Percentiles rank a stretch among this genome's conserved stretches.
Evolutionary conservation across 441 rosid genomes (phyloP).

Genomic region (Codiaeum variegatum): DNA sequence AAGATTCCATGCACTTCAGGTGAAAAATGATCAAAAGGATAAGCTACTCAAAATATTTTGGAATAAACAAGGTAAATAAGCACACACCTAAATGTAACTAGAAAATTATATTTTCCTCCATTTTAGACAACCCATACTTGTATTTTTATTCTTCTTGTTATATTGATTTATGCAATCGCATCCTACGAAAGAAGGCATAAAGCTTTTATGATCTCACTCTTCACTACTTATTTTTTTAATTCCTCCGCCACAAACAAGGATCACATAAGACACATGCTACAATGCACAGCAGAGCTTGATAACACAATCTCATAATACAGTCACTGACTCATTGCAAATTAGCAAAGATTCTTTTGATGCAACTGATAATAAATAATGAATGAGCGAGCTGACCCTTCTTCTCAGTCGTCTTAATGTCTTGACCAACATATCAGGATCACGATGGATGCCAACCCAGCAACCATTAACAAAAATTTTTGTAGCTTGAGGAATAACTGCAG

Average conservation of each 20-base stretch:
- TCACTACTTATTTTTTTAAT: background rate
- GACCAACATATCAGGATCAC: constrained; percentile 98
- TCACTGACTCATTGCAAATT: background rate
- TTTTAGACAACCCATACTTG: background rate
- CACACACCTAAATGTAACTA: background rate
- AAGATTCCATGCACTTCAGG: background rate
- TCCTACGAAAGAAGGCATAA: background rate
- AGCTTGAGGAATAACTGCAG: constrained; percentile 95
- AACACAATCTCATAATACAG: background rate
- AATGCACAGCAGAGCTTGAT: background rate
- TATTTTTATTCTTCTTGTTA: background rate
- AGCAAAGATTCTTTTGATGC: background rate
- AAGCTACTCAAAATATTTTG: background rate
- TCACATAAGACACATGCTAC: background rate
- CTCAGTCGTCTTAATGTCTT: constrained; percentile 85
- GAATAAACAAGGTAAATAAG: background rate
- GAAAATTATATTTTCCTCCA: background rate
- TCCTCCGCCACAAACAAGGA: background rate
- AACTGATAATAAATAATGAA: background rate
- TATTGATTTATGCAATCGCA: background rate
- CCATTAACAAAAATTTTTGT: constrained; percentile 95
- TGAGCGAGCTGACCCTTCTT: constrained; percentile 57
- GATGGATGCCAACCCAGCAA: constrained; percentile 96
- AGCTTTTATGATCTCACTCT: background rate
- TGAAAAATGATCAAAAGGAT: background rate